Base-by-base conservation (phyloP, 2,329 filamentous ascomycete species). In the Penicillium sp. region DNA sequence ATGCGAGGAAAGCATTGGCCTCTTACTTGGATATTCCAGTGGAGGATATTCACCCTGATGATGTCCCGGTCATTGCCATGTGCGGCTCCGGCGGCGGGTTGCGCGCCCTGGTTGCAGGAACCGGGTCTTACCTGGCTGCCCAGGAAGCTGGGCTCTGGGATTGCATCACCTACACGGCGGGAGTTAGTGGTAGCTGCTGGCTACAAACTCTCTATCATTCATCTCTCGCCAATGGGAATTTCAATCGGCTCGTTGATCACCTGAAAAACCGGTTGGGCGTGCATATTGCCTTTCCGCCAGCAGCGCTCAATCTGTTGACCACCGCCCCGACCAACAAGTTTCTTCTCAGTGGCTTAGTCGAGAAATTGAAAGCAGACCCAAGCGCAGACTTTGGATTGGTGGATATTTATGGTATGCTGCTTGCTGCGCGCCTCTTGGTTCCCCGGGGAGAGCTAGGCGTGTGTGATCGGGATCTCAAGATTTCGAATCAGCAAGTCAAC, bases 161-260 rank as follows among this genome's bases (percentile, higher is more conserved):
- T 76, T 98, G 95, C 73, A 85, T 92, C 11, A 98, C 93, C 1
- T 99, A 99, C 72, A 96, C 93, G 0, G 92, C 94, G 5, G 95
- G 95, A 1, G 95, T 99, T 52, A 97, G 93, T 73, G 95, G 95
- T 0, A 96, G 91, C 65, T 98, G 95, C 76, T 99, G 95, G 95
- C 83, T 98, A 6, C 94, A 98, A 75, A 84, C 91, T 0, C 82
- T 99, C 4, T 97, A 91, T 73, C 88, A 95, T 71, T 94, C 92
- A 0, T 91, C 92, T 0, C 84, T 98, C 59, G 84, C 89, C 0
- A 82, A 84, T 16, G 86, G 88, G 57, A 87, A 85, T 63, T 85
- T 96, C 67, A 80, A 83, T 25, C 85, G 82, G 40, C 82, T 97
- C 22, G 85, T 97, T 42, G 86, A 93, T 10, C 95, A 99, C 72